These are phyloP conservation scores for Marchantia paleacea DNA, from an alignment of 225 moss, liverwort and hornwort species.

Conservation along the genomic window DNA sequence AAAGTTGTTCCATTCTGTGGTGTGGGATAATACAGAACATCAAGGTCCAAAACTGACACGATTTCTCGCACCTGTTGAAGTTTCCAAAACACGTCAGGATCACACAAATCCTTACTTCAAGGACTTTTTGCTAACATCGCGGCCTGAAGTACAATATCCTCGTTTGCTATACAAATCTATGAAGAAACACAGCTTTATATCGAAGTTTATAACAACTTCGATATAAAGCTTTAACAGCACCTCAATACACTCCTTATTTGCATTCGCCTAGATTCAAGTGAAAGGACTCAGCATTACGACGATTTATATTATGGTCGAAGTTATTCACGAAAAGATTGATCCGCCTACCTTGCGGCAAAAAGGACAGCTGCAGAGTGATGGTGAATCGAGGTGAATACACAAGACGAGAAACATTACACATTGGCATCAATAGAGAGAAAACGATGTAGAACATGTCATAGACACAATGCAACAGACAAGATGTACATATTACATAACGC, in stretches of 20 bases:
- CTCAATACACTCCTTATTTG: not conserved
- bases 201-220: not conserved
- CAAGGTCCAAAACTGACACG: constrained; percentile 83
- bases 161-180: no score
- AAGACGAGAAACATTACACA: not conserved
- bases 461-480: not conserved
- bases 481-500: not conserved
- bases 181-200: not conserved
- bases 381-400: not conserved
- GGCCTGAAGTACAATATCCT: no score
- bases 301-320: not conserved
- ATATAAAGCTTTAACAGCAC: not conserved
- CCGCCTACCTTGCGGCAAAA: constrained; percentile 88
- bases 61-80: constrained; percentile 83
- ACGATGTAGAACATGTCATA: not conserved
- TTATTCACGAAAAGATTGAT: not conserved
- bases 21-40: constrained; percentile 89
- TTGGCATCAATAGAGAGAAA: not conserved
- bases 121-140: no score
- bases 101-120: not conserved
- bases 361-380: constrained; percentile 62
- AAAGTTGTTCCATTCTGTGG: constrained; percentile 92
- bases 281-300: not conserved
- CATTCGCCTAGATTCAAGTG: not conserved
- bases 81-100: not conserved